Percentiles rank a stretch among this genome's conserved stretches.
Conservation (phyloP, 2,329 filamentous ascomycete species). For the Fusarium citri region DNA sequence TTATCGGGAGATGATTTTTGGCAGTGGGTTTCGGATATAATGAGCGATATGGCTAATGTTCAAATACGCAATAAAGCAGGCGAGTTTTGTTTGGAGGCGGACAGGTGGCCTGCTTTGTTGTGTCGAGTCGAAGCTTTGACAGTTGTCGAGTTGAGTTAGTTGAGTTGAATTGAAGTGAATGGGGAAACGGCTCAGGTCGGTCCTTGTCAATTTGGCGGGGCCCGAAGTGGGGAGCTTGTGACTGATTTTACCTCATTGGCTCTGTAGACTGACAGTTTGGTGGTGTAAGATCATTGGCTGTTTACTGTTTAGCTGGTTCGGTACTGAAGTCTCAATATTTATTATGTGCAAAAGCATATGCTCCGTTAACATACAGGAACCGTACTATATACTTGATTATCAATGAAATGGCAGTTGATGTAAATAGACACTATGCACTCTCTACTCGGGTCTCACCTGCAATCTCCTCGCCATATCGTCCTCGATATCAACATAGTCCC, state of each 20-base stretch:
- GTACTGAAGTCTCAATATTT: background rate
- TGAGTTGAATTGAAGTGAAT: constrained; percentile 9
- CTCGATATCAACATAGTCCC: constrained; percentile 49
- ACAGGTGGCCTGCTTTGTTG: constrained; percentile 2
- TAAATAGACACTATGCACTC: no score
- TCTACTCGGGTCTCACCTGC: background rate
- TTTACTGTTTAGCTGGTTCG: background rate
- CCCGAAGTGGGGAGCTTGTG: constrained; percentile 29
- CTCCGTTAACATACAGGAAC: background rate
- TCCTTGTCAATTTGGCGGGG: constrained; percentile 34
- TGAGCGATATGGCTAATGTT: background rate
- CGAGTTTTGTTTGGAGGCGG: background rate
- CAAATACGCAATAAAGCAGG: no score
- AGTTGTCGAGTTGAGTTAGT: constrained; percentile 8
- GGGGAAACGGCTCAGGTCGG: constrained; percentile 35
- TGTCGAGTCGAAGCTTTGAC: constrained; percentile 21
- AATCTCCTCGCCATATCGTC: constrained; percentile 37
- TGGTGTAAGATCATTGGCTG: constrained; percentile 48
- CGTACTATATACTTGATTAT: background rate
- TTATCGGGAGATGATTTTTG: background rate
- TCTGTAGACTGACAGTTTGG: constrained; percentile 4
- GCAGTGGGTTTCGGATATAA: background rate
- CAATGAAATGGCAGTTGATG: background rate
- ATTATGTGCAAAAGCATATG: background rate
- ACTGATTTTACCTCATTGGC: constrained; percentile 19